Conservation (phyloP, 1,284 basidiomycete species). For the Marasmius tenuissimus region DNA sequence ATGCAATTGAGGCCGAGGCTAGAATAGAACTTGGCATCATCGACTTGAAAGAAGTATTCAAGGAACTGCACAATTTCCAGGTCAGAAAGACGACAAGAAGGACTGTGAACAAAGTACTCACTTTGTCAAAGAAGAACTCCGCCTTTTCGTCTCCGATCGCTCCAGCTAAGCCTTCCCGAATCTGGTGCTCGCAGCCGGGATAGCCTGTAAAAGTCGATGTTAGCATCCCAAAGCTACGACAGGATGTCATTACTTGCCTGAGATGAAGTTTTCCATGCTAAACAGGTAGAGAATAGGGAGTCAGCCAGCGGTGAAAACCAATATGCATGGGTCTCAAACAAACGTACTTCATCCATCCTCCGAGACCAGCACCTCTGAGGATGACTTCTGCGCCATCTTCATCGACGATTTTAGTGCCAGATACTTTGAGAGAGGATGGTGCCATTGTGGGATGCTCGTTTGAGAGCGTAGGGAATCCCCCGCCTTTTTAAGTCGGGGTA, state of each 20-base stretch:
- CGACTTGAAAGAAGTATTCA: slow-evolving; percentile 70
- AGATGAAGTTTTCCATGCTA: slow-evolving; percentile 67
- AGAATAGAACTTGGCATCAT: slow-evolving; percentile 71
- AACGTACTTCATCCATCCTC: slow-evolving; percentile 70
- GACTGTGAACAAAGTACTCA: slow-evolving; percentile 17
- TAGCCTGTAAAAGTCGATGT: slow-evolving; percentile 35
- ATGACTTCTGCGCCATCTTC: slow-evolving; percentile 54
- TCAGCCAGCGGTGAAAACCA: too few relatives aligned
- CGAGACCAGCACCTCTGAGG: slow-evolving; percentile 66
- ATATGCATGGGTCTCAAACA: not conserved
- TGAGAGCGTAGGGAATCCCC: too few relatives aligned
- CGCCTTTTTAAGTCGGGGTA: too few relatives aligned
- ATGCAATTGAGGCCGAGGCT: slow-evolving; percentile 72
- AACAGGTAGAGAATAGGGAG: too few relatives aligned
- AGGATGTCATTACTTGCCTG: slow-evolving; percentile 38
- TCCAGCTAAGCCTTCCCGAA: slow-evolving; percentile 65
- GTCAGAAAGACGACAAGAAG: not conserved
- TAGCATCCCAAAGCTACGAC: not conserved
- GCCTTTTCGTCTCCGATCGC: slow-evolving; percentile 68
- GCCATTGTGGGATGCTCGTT: not conserved
- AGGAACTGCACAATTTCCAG: slow-evolving; percentile 48
- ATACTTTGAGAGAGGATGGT: slow-evolving; percentile 50
- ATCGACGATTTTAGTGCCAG: slow-evolving; percentile 58
- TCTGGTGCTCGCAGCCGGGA: slow-evolving; percentile 63
- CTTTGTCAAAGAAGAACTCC: slow-evolving; percentile 78